Evolutionary conservation across 169 alveolate species (phyloP), one percentile per base, ranked within the genome.

Genomic region (Plasmodium reichenowi): DNA sequence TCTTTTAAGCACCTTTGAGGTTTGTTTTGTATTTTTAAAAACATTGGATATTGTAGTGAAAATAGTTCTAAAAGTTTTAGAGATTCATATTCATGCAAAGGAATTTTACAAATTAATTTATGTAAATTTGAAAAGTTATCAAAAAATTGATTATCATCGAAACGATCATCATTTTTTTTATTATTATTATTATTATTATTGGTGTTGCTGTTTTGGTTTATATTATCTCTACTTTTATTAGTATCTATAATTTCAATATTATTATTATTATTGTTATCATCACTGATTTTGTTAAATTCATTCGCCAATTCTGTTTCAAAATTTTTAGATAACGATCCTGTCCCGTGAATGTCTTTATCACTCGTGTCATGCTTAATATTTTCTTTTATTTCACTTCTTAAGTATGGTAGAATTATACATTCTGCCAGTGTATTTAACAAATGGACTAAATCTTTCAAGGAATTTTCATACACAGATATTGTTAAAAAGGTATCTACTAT

Each of bases 41-140:
- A 86, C 87, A 86, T 86, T 6, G 92, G 92, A 20, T 86, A 86
- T 24, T 86, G 92, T 10, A 86, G 64, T 13, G 92, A 86, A 86
- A 71, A 72, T 20, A 86, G 47, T 71, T 86, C 88, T 66, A 86
- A 86, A 17, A 86, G 71, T 17, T 86, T 70, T 56, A 86, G 54
- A 22, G 92, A 86, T 20, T 86, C 88, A 22, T 86, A 86, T 86
- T 86, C 92, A 26, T 86, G 87, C 68, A 88, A 48, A 5, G 89
- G 89, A 59, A 88, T 48, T 75, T 50, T 88, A 56, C 89, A 76
- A 48, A 76, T 59, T 45, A 76, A 64, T 72, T 63, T 88, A 13
- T 78, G 29, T 12, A 75, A 70, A 52, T 78, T 52, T 43, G 85
- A 73, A 43, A 58, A 74, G 58, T 47, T 71, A 32, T 32, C 5